Percentiles rank a stretch among this genome's conserved stretches.
These are phyloP conservation scores for Gliomastix tumulicola DNA, from an alignment of 2,329 filamentous ascomycete species.

Conservation along the genomic window DNA sequence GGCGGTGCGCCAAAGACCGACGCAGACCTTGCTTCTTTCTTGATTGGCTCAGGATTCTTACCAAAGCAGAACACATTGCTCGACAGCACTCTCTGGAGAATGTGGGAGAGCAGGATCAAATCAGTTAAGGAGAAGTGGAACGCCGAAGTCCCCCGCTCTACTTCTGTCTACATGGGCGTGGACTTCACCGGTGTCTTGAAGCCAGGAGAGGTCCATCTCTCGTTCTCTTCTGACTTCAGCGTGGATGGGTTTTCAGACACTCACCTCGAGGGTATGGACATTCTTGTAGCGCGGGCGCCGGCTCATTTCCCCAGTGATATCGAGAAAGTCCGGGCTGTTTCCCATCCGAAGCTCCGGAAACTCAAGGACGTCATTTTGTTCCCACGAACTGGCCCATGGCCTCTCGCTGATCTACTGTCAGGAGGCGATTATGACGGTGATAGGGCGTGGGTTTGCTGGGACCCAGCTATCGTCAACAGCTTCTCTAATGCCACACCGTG, in stretches of 20 bases:
- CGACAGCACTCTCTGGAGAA: conserved; percentile 33
- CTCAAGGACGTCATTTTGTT: conserved; percentile 80
- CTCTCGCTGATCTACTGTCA: conserved; percentile 64
- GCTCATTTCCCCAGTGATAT: conserved; percentile 66
- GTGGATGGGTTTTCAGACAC: conserved; percentile 45
- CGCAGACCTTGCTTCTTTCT: conserved; percentile 43
- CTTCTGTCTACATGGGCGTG: conserved; percentile 58
- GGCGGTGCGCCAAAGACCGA: conserved; percentile 41
- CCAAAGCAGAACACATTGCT: conserved; percentile 40
- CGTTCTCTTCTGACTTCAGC: conserved; percentile 61
- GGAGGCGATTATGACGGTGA: conserved; percentile 82
- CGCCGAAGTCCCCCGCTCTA: conserved; percentile 53
- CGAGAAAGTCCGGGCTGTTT: conserved; percentile 57
- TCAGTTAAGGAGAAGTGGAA: conserved; percentile 48
- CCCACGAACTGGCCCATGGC: conserved; percentile 49
- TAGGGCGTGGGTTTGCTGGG: conserved; percentile 72
- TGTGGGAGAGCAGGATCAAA: conserved; percentile 46
- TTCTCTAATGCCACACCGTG: conserved; percentile 51
- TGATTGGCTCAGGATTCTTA: conserved; percentile 56
- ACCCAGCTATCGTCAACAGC: conserved; percentile 54
- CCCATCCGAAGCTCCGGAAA: conserved; percentile 52
- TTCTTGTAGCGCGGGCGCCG: conserved; percentile 63
- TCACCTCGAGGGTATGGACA: conserved; percentile 47
- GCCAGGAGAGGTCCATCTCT: conserved; percentile 50
- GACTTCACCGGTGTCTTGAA: conserved; percentile 54